Base-by-base conservation (phyloP, 805 yeast genomes). In the Candida stauntonica region DNA sequence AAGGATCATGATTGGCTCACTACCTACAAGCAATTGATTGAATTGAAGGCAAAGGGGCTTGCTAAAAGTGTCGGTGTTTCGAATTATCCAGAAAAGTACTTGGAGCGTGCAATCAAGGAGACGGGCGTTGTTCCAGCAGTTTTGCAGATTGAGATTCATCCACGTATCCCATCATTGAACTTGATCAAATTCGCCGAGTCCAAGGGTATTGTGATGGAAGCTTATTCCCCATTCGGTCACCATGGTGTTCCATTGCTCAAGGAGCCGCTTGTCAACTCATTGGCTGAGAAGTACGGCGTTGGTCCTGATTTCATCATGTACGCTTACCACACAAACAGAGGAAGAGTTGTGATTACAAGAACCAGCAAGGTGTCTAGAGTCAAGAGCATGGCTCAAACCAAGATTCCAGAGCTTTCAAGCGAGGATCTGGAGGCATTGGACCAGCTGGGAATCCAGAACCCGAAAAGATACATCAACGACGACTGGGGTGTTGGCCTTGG, bases 141-240 rank as follows among this genome's bases (percentile, higher is more conserved):
- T 15, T 67, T 77, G 47, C 85, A 79, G 60, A 63, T 79, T 27
- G 96, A 87, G 63, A 62, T 76, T 30, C 95, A 87, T 59, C 88
- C 89, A 26, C 74, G 70, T 46, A 64, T 82, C 48, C 85, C 86
- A 24, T 89, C 83, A 57, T 58, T 61, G 16, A 75, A 75, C 38
- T 61, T 86, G 42, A 58, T 70, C 38, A 67, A 76, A 29, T 81
- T 53, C 59, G 70, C 78, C 56, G 67, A 68, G 42, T 52, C 62
- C 17, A 66, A 83, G 48, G 74, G 69, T 44, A 77, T 81, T 44
- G 52, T 67, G 33, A 53, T 77, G 6, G 71, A 67, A 23, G 82
- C 83, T 0, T 80, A 72, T 48, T 72, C 82, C 18, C 85, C 86
- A 9, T 63, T 78, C 36, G 93, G 89, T 6, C 65, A 80, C 3